Evolutionary conservation across 257 asterid genomes (phyloP), one percentile per base, ranked within the genome.

Genomic region (Solanum raphanifolium): DNA sequence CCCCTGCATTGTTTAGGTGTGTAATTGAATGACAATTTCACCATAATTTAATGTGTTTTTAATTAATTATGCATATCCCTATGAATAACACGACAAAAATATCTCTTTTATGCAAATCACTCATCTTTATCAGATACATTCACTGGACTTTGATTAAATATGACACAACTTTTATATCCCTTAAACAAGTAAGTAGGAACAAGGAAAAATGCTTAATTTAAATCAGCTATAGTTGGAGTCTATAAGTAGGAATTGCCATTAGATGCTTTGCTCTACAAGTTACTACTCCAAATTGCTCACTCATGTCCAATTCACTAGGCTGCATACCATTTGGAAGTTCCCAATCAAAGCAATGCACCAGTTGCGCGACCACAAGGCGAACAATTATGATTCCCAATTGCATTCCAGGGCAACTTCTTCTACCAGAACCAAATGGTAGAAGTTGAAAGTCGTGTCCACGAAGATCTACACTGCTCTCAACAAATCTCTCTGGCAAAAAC

Each of bases 311-410:
- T 62, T 90, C 90, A 71, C 32, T 38, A 43, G 90, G 90, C 43
- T 23, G 11, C 83, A 85, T 85, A 13, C 72, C 86, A 46, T 89
- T 76, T 8, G 87, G 86, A 71, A 87, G 89, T 29, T 86, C 34
- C 90, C 90, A 90, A 65, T 73, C 86, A 76, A 90, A 90, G 55
- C 92, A 90, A 41, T 90, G 90, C 18, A 88, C 87, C 72, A 90
- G 31, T 38, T 90, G 90, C 20, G 90, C 89, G 5, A 88, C 83
- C 20, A 90, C 86, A 18, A 87, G 58, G 1, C 83, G 88, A 10
- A 90, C 89, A 41, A 84, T 66, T 5, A 65, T 46, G 18, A 90
- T 25, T 11, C 92, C 91, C 32, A 90, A 16, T 16, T 90, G 90
- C 78, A 87, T 66, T 5, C 91, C 90, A 0, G 88, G 90, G n/a